phyloP scores from a whole-genome alignment of 345 rosid species.

The Hirschfeldia incana region DNA sequence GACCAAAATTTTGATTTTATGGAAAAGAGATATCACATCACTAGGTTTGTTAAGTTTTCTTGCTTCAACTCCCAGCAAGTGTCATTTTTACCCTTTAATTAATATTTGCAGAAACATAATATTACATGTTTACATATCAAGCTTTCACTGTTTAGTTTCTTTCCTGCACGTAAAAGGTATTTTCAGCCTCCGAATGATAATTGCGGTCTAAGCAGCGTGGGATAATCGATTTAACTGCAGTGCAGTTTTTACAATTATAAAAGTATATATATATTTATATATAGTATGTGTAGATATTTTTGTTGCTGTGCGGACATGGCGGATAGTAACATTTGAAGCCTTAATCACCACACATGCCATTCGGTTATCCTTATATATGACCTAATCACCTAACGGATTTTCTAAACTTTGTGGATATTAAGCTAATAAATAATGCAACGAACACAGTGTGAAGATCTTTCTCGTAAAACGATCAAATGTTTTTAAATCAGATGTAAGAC shows the following conservation, averaged over 20 bases:
- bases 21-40: not conserved
- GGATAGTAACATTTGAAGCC: too few species aligned
- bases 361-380: not conserved
- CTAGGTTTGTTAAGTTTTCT: not conserved
- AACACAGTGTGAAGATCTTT: not conserved
- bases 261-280: too few species aligned
- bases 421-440: not conserved
- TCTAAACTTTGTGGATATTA: not conserved
- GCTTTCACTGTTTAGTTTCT: not conserved
- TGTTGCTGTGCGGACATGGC: too few species aligned
- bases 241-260: too few species aligned
- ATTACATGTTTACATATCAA: not conserved
- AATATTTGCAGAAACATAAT: not conserved
- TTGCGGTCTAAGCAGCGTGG: too few species aligned
- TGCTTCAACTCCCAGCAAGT: conserved; percentile 2
- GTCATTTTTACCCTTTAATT: not conserved
- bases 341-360: too few species aligned
- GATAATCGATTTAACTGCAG: too few species aligned
- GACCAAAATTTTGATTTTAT: conserved; percentile 31
- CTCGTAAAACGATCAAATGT: conserved; percentile 4
- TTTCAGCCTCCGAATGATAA: too few species aligned
- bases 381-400: not conserved
- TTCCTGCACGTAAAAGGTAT: not conserved
- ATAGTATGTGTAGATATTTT: too few species aligned
- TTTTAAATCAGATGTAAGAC: not conserved